Conservation (phyloP, 257 asterid species). For the Solanum pimpinellifolium region DNA sequence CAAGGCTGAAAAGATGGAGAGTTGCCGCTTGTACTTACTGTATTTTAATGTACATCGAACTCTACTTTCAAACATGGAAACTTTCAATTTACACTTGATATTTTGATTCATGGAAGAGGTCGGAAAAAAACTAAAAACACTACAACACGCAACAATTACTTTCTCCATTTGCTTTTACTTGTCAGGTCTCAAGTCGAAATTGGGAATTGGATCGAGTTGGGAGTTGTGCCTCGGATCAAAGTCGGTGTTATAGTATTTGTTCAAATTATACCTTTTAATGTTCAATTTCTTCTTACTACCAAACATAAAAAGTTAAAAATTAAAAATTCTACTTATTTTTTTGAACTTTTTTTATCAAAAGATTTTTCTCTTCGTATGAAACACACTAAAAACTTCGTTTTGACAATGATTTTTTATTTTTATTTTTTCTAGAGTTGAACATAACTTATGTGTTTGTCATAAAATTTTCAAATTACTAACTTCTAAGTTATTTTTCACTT, state of each 20-base stretch:
- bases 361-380: rapidly evolving
- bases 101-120: background rate
- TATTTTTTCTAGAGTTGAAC: background rate
- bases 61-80: background rate
- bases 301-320: too few relatives aligned
- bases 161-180: background rate
- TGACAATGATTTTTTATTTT: too few relatives aligned
- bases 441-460: background rate
- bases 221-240: background rate
- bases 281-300: background rate
- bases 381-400: background rate
- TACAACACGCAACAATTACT: background rate
- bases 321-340: background rate
- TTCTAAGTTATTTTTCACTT: too few relatives aligned
- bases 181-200: background rate
- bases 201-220: background rate
- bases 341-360: too few relatives aligned
- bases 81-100: background rate
- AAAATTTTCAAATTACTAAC: too few relatives aligned
- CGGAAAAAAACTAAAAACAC: background rate
- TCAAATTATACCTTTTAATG: background rate
- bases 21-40: too few relatives aligned
- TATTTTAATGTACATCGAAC: background rate
- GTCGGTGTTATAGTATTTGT: background rate
- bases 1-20: background rate